Base-by-base conservation (phyloP, 2,329 filamentous ascomycete species). In the Hypoxylon sp. region DNA sequence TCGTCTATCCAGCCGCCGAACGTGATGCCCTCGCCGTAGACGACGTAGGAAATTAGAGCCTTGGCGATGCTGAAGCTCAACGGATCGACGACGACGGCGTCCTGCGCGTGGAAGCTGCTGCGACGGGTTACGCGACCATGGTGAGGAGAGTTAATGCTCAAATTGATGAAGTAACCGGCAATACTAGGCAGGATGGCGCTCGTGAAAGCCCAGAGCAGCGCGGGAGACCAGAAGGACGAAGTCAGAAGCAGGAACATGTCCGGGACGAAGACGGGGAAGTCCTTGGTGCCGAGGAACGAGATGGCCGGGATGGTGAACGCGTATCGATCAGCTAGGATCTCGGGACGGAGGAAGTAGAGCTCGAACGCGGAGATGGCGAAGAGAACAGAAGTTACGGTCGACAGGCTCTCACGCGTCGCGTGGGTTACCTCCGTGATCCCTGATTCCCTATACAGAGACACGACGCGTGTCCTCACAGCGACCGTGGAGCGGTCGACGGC, bases 21-120 rank as follows among this genome's bases (percentile, higher is more conserved):
- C 52, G 86, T 88, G 55, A 87, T 85, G 35, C 87, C 88, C 78
- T 91, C 89, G 9, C 86, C 88, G 78, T 94, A 97, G 17, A 97
- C 90, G 35, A 95, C 86, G 79, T 92, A 97, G 6, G 92, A 90
- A 65, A 94, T 81, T 60, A 98, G 79, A 0, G 92, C 94, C 84
- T 97, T 97, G 74, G 89, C 89, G 63, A 98, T 90, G 83, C 94
- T 97, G 82, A 97, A 99, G 22, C 91, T 92, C 77, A 98, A 83
- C 3, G 94, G 94, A 78, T 99, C 96, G 71, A 95, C 89, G 5
- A 85, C 82, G 5, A 85, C 82, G 71, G 91, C 90, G 70, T 88
- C 86, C 42, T 81, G 78, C 50, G 78, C 75, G 58, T 78, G 72
- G 44, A 78, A 78, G 56, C 77, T 77, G 55, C 77, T 77, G 77